Conservation (phyloP, 2,329 filamentous ascomycete genomes). For the Sphaerulina vaccinii region DNA sequence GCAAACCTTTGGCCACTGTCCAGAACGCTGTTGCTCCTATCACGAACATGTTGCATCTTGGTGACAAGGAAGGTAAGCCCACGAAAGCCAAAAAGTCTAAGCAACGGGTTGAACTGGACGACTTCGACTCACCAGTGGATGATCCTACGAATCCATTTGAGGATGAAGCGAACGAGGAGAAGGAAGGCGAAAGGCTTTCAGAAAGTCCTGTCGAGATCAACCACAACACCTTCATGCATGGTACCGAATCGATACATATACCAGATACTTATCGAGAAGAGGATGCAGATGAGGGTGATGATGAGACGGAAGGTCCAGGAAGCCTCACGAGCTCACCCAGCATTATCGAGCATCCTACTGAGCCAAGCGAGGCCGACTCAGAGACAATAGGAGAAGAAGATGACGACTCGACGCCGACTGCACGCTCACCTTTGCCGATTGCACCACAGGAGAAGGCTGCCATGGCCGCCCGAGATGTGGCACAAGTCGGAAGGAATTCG, state of each 20-base stretch:
- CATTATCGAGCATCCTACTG: constrained; percentile 32
- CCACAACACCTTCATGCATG: constrained; percentile 46
- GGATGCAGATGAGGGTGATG: constrained; percentile 23
- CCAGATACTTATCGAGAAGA: constrained; percentile 30
- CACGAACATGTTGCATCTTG: constrained; percentile 46
- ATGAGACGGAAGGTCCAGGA: constrained; percentile 22
- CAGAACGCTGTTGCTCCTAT: constrained; percentile 32
- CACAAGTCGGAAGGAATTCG: not conserved
- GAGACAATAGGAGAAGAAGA: constrained; percentile 25
- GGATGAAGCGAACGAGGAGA: constrained; percentile 26
- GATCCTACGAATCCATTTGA: constrained; percentile 45
- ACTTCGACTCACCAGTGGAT: constrained; percentile 59
- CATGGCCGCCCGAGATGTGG: not conserved
- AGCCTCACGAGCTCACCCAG: constrained; percentile 34
- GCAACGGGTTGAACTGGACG: constrained; percentile 66
- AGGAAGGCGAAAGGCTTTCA: constrained; percentile 53
- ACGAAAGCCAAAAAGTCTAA: constrained; percentile 61
- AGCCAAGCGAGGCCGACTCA: constrained; percentile 22
- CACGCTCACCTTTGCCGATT: constrained; percentile 29
- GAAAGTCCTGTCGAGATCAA: constrained; percentile 69
- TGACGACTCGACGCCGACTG: constrained; percentile 35
- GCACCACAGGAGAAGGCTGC: constrained; percentile 1
- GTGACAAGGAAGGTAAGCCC: constrained; percentile 46
- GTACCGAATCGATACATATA: constrained; percentile 39
- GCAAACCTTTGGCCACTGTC: constrained; percentile 23